phyloP scores from a whole-genome alignment of 306 rosid species.

The Cicer pinnatifidum region DNA sequence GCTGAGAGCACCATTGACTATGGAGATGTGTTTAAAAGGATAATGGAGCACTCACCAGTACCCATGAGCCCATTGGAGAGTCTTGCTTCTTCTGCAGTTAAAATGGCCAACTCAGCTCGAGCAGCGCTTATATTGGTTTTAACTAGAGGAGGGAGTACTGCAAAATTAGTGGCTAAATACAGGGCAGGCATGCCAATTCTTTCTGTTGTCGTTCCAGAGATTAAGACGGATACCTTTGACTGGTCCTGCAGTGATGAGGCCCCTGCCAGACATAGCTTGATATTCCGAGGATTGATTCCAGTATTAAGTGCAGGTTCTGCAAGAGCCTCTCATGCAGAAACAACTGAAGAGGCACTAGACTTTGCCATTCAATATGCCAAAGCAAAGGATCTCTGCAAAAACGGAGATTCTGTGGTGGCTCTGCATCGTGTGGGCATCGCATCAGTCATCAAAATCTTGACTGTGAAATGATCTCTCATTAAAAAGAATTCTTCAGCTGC shows the following conservation, averaged over 20 bases:
- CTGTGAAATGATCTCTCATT: constrained; percentile 71
- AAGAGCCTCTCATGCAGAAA: constrained; percentile 84
- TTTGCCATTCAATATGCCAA: constrained; percentile 82
- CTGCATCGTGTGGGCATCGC: constrained; percentile 90
- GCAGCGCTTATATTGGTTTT: constrained; percentile 75
- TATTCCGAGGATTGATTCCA: constrained; percentile 88
- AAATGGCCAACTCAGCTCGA: constrained; percentile 75
- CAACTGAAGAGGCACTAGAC: constrained; percentile 80
- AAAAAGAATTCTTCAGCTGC: constrained; percentile 13
- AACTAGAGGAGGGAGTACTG: constrained; percentile 68
- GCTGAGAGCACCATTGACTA: constrained; percentile 78
- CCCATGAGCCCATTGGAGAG: constrained; percentile 91
- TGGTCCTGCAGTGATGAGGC: constrained; percentile 96
- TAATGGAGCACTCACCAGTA: constrained; percentile 79
- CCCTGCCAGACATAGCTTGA: constrained; percentile 97
- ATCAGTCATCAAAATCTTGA: constrained; percentile 86
- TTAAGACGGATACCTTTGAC: constrained; percentile 78
- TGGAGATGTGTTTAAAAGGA: constrained; percentile 75
- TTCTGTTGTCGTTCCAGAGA: constrained; percentile 94
- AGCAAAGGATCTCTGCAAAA: constrained; percentile 73
- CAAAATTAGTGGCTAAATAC: constrained; percentile 94
- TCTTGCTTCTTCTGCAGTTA: constrained; percentile 82
- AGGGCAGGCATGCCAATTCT: constrained; percentile 94
- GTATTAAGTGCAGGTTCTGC: constrained; percentile 83
- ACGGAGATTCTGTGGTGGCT: constrained; percentile 87